phyloP scores from a whole-genome alignment of 306 rosid genomes.

The apple (Malus domestica) region ASM211411v1 NC_041798.1:30536001-30536500 shows the following conservation, averaged over 20 bases:
- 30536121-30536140: too few species aligned
- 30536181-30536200: too few species aligned
- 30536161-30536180: too few species aligned
- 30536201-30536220: too few species aligned
- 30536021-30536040: too few species aligned
- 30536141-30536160: too few species aligned
- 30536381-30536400: slow-evolving; percentile 74
- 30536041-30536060: too few species aligned
- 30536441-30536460: slow-evolving; percentile 51
- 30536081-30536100: too few species aligned
- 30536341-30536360: background rate
- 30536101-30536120: too few species aligned
- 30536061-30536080: too few species aligned
- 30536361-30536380: background rate
- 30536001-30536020: too few species aligned
- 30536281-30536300: background rate
- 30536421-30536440: slow-evolving; percentile 59
- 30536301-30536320: background rate
- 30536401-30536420: slow-evolving; percentile 74
- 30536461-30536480: slow-evolving; percentile 34
- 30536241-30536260: background rate
- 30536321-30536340: background rate
- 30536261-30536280: background rate
- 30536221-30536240: background rate
- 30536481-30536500: slow-evolving; percentile 17